phyloP scores from a whole-genome alignment of 169 alveolate species.

The Plasmodium reichenowi region DNA sequence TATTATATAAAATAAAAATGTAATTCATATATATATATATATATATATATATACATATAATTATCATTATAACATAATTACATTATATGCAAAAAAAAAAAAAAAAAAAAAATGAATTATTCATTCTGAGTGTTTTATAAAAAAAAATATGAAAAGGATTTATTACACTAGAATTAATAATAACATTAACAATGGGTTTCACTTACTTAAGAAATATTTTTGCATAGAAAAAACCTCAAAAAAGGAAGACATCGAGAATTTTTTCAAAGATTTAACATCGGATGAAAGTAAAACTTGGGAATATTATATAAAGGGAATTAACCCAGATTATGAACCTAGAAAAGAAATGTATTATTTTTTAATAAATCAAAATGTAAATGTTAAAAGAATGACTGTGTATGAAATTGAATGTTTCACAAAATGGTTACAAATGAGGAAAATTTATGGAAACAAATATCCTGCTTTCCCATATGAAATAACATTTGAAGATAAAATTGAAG shows the following conservation, averaged over 20 bases:
- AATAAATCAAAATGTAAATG: slow-evolving; percentile 84
- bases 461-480: slow-evolving; percentile 87
- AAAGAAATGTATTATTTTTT: slow-evolving; percentile 83
- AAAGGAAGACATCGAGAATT: slow-evolving; percentile 14
- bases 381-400: slow-evolving; percentile 84
- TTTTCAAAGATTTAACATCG: slow-evolving; percentile 63
- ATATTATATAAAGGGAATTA: slow-evolving; percentile 86
- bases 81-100: too few species aligned
- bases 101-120: too few species aligned
- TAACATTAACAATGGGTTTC: neutral
- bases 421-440: slow-evolving; percentile 86
- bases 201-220: neutral
- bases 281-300: slow-evolving; percentile 85
- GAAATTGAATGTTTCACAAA: slow-evolving; percentile 87
- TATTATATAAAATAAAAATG: too few species aligned
- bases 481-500: slow-evolving; percentile 85
- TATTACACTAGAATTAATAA: neutral
- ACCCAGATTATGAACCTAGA: slow-evolving; percentile 88
- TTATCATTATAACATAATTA: too few species aligned
- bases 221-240: slow-evolving; percentile 22
- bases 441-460: slow-evolving; percentile 86
- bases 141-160: slow-evolving; percentile 41
- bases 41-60: too few species aligned
- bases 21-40: too few species aligned
- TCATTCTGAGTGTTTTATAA: too few species aligned